Evolutionary conservation across 1,139 yeast species (phyloP).

Genomic region (Suhomyces taliae): DNA sequence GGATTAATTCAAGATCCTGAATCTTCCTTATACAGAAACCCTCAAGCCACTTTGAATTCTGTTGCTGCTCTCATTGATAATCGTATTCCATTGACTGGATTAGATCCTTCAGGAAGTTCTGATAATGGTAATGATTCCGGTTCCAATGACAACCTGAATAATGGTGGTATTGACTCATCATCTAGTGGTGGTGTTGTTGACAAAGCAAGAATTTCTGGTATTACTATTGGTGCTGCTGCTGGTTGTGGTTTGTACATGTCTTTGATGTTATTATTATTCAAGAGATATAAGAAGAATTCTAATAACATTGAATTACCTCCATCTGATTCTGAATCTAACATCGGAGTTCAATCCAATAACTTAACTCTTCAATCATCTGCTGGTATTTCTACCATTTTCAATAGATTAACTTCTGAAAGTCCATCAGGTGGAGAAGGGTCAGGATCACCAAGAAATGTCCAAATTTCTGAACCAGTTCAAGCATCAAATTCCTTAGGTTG

Average conservation of each 20-base stretch:
- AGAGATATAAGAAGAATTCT: slow-evolving; percentile 37
- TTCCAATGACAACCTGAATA: slow-evolving; percentile 15
- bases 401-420: slow-evolving; percentile 24
- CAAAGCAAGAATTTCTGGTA: slow-evolving; percentile 53
- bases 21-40: slow-evolving; percentile 53
- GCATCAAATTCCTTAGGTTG: slow-evolving; percentile 51
- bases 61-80: slow-evolving; percentile 62
- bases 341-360: slow-evolving; percentile 27
- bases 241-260: slow-evolving; percentile 62
- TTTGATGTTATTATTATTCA: slow-evolving; percentile 47
- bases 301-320: slow-evolving; percentile 40
- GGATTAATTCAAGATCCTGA: slow-evolving; percentile 39
- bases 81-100: slow-evolving; percentile 61
- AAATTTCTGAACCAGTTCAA: slow-evolving; percentile 46
- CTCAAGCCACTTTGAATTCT: slow-evolving; percentile 44
- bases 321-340: slow-evolving; percentile 42
- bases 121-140: slow-evolving; percentile 17
- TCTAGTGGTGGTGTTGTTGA: slow-evolving; percentile 19
- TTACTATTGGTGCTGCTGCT: slow-evolving; percentile 66
- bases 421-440: slow-evolving; percentile 13
- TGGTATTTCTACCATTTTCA: slow-evolving; percentile 34
- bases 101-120: slow-evolving; percentile 28
- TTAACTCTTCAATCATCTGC: slow-evolving; percentile 16
- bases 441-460: slow-evolving; percentile 22
- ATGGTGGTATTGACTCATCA: slow-evolving; percentile 44